phyloP scores from a whole-genome alignment of 352 stramenopile genomes.

The Globisporangium yorkense region DNA sequence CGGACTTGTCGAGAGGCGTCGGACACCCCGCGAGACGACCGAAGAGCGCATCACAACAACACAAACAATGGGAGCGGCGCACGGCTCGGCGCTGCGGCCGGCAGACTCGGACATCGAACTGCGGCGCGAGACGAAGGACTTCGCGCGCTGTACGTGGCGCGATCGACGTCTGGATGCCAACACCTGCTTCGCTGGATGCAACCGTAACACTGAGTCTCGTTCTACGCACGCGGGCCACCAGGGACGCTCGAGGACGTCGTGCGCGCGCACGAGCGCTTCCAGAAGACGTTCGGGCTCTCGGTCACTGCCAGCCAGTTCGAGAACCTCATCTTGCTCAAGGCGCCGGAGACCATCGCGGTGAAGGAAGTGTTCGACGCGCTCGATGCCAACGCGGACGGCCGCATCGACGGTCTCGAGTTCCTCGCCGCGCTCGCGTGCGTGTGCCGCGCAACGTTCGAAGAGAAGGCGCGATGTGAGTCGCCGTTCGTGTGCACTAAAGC shows the following conservation, averaged over 20 bases:
- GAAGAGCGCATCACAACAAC: not conserved
- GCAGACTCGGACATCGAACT: slow-evolving; percentile 59
- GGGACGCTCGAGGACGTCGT: slow-evolving; percentile 65
- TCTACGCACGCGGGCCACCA: slow-evolving; percentile 10
- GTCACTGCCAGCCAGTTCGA: slow-evolving; percentile 77
- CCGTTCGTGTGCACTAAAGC: not conserved
- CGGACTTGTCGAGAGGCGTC: not conserved
- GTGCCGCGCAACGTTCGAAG: slow-evolving; percentile 68
- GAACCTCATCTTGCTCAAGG: slow-evolving; percentile 57
- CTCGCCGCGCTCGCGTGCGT: slow-evolving; percentile 65
- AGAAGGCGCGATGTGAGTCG: slow-evolving; percentile 64
- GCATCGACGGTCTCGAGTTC: slow-evolving; percentile 79
- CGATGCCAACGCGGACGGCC: slow-evolving; percentile 63
- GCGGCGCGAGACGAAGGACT: slow-evolving; percentile 69
- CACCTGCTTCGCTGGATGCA: not conserved
- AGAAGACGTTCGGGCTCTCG: slow-evolving; percentile 68
- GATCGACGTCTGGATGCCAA: not conserved
- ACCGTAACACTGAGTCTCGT: not conserved
- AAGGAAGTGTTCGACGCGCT: slow-evolving; percentile 73
- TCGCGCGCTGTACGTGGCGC: slow-evolving; percentile 51
- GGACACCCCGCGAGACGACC: too few relatives aligned
- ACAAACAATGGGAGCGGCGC: slow-evolving; percentile 38
- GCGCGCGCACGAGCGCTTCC: slow-evolving; percentile 54
- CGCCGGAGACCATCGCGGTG: slow-evolving; percentile 45
- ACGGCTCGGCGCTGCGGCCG: slow-evolving; percentile 43